phyloP scores from a whole-genome alignment of 1,284 basidiomycete species.

The Golubevia pallescens region DNA sequence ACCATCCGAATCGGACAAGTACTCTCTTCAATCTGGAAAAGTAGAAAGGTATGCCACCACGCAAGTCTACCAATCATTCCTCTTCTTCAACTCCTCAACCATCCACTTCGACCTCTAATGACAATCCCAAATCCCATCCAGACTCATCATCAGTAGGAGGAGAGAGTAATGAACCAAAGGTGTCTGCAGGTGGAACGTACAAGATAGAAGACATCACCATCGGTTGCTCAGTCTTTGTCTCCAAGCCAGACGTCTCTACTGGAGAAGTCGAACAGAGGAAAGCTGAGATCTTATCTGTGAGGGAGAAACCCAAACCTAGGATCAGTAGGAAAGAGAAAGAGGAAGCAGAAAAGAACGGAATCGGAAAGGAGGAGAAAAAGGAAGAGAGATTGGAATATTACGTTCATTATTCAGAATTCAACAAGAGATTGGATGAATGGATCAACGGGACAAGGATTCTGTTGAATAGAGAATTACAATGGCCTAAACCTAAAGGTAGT shows the following conservation, averaged over 20 bases:
- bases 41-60: no score
- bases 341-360: slow-evolving; percentile 65
- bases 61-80: no score
- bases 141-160: background rate
- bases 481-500: slow-evolving; percentile 78
- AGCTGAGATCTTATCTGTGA: slow-evolving; percentile 58
- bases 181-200: slow-evolving; percentile 46
- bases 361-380: slow-evolving; percentile 69
- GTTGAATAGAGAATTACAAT: slow-evolving; percentile 84
- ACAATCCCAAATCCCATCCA: background rate
- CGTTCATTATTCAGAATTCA: slow-evolving; percentile 96
- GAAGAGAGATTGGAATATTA: slow-evolving; percentile 77
- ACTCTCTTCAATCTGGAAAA: no score
- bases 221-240: slow-evolving; percentile 55
- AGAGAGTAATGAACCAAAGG: background rate
- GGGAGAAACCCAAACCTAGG: slow-evolving; percentile 50
- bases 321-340: slow-evolving; percentile 38
- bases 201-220: slow-evolving; percentile 38
- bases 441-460: slow-evolving; percentile 87
- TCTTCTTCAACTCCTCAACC: no score
- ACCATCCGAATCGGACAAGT: no score
- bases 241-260: slow-evolving; percentile 48
- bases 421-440: slow-evolving; percentile 99
- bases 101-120: background rate
- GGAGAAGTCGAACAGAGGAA: slow-evolving; percentile 55